Evolutionary conservation across 306 rosid genomes (phyloP).

Genomic region (Begonia loranthoides): DNA sequence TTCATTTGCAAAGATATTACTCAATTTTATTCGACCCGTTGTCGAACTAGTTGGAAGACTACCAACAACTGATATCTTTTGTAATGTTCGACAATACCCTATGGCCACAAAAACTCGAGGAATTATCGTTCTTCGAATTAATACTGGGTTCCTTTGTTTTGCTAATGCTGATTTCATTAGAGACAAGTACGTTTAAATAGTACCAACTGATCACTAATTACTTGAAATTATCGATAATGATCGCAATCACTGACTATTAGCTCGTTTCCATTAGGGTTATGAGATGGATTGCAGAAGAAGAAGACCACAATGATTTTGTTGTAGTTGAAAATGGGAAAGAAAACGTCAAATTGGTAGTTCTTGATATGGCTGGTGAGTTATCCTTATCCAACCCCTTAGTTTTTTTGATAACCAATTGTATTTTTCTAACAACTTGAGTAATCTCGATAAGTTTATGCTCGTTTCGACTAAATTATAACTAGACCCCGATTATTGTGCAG

Average conservation of each 20-base stretch:
- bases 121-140: slow-evolving; percentile 43
- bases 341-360: slow-evolving; percentile 32
- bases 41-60: slow-evolving; percentile 59
- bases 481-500: slow-evolving; percentile 13
- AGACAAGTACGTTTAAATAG: slow-evolving; percentile 34
- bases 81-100: slow-evolving; percentile 61
- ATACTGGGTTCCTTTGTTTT: slow-evolving; percentile 71
- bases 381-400: not conserved
- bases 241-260: not conserved
- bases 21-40: slow-evolving; percentile 60
- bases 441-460: not conserved
- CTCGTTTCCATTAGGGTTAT: slow-evolving; percentile 30
- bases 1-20: slow-evolving; percentile 65
- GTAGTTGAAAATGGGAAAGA: slow-evolving; percentile 20
- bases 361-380: slow-evolving; percentile 77
- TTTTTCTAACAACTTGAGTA: not conserved
- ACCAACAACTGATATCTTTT: slow-evolving; percentile 56
- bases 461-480: too few relatives aligned
- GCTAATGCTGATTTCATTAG: slow-evolving; percentile 69
- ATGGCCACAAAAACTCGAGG: slow-evolving; percentile 60
- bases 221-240: not conserved
- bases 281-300: slow-evolving; percentile 28
- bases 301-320: not conserved
- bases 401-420: not conserved
- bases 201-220: not conserved